Evolutionary conservation across 2,329 filamentous ascomycete species (phyloP), one percentile per base, ranked within the genome.

Genomic region (Neophaeococcomyces mojaviensis): DNA sequence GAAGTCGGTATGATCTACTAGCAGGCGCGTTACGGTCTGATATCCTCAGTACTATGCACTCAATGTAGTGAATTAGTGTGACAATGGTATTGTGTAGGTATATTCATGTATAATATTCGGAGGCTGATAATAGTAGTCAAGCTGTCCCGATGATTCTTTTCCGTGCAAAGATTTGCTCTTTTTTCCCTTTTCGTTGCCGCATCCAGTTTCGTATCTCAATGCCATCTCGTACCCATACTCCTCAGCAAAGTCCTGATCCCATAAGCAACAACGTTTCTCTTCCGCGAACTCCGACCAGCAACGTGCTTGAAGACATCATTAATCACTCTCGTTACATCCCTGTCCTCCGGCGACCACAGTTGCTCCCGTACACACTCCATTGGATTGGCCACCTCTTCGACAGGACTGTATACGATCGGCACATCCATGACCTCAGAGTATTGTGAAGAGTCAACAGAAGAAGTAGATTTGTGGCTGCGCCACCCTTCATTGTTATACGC

Each of bases 401-500:
- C 49, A 16, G 63, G 56, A 47, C 60, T 65, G 6, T 68, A 48
- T 35, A 68, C 59, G 38, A 67, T 56, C 1, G 63, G 64, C 15
- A 68, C 63, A 34, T 66, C 59, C 57, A 65, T 63, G 38, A 61
- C 51, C 61, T 68, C 52, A 4, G 32, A 28, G 32, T 4, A 30
- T 13, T 28, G 20, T 19, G 15, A 20, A 10, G 40, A 35, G 3
- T 15, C 4, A 10, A 32, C 26, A 4, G 40, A 43, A 3, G 40
- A 6, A n/a, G 40, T 22, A 19, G 41, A 16, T 57, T 64, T 49
- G 60, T 50, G 24, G 41, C 32, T 64, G 63, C 40, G 64, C 49
- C 61, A 65, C 47, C 66, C 64, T 3, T 68, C 64, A 41, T 53
- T 58, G 12, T n/a, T n/a, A n/a, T n/a, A n/a, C n/a, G 57, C 57